Conservation (phyloP, 2,329 filamentous ascomycete species). For the Nothophaeocryptopus gaeumannii region DNA sequence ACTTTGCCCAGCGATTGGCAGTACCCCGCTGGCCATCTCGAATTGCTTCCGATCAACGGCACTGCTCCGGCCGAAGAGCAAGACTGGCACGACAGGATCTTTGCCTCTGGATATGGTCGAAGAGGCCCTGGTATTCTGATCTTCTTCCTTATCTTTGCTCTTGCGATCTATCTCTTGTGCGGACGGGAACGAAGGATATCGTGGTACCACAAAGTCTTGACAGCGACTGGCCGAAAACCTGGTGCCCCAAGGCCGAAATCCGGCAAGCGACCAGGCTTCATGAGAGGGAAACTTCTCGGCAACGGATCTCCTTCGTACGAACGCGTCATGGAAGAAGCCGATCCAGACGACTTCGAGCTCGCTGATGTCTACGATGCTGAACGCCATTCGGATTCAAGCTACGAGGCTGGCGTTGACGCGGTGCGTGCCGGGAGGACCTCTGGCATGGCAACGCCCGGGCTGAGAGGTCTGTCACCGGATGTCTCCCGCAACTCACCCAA, state of each 20-base stretch:
- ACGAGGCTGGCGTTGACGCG: constrained; percentile 41
- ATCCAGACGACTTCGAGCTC: constrained; percentile 74
- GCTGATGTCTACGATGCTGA: constrained; percentile 60
- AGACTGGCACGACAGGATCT: constrained; percentile 59
- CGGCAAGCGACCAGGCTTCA: constrained; percentile 13
- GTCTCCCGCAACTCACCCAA: constrained; percentile 28
- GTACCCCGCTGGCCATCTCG: constrained; percentile 58
- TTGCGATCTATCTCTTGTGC: constrained; percentile 70
- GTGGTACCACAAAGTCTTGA: constrained; percentile 55
- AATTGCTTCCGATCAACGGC: constrained; percentile 39
- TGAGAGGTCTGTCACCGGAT: constrained; percentile 32
- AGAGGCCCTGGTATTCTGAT: constrained; percentile 72
- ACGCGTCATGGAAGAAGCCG: constrained; percentile 78
- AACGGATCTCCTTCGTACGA: constrained; percentile 63
- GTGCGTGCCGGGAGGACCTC: constrained; percentile 54
- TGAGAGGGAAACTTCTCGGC: constrained; percentile 61
- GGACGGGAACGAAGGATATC: constrained; percentile 69
- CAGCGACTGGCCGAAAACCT: constrained; percentile 46
- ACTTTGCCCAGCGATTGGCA: constrained; percentile 67
- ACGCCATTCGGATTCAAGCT: constrained; percentile 20
- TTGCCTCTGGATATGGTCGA: constrained; percentile 61
- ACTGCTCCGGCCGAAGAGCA: constrained; percentile 45
- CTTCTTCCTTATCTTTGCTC: constrained; percentile 69
- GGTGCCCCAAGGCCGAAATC: constrained; percentile 30
- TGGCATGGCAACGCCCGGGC: constrained; percentile 63